Evolutionary conservation across 2,329 filamentous ascomycete genomes (phyloP).

Genomic region (Whalleya microplaca): DNA sequence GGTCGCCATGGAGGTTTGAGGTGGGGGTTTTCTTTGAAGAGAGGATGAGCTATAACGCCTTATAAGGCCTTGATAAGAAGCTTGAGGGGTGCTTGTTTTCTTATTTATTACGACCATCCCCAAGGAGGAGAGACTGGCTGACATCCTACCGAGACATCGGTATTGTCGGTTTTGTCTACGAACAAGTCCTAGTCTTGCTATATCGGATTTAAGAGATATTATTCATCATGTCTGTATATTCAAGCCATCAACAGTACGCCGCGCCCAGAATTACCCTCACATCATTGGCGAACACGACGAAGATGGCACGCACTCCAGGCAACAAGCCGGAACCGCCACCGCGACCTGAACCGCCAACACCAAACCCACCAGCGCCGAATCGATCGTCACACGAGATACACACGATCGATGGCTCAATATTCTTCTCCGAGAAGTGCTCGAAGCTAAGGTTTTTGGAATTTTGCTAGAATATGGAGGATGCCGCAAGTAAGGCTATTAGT

Average conservation of each 20-base stretch:
- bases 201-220: not conserved
- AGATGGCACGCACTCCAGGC: slow-evolving; percentile 5
- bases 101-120: slow-evolving; percentile 6
- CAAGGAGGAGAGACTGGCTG: slow-evolving; percentile 1
- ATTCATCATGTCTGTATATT: slow-evolving; percentile 12
- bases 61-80: slow-evolving; percentile 6
- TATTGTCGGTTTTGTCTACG: not conserved
- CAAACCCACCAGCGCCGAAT: slow-evolving; percentile 33
- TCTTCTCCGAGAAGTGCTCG: slow-evolving; percentile 4
- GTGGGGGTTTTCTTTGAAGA: slow-evolving; percentile 18
- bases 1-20: slow-evolving; percentile 19
- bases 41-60: slow-evolving; percentile 13
- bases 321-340: slow-evolving; percentile 37
- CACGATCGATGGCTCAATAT: slow-evolving; percentile 4
- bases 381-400: slow-evolving; percentile 13
- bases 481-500: slow-evolving; percentile 12
- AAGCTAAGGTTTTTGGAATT: slow-evolving; percentile 2
- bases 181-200: slow-evolving; percentile 2
- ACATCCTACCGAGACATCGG: slow-evolving; percentile 5
- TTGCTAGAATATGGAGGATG: not conserved
- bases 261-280: slow-evolving; percentile 1
- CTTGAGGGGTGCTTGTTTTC: slow-evolving; percentile 20
- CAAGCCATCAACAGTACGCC: not conserved
- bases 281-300: slow-evolving; percentile 8
- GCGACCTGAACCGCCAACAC: slow-evolving; percentile 36